phyloP scores from a whole-genome alignment of 306 rosid genomes.

The Herpetospermum pedunculosum region DNA sequence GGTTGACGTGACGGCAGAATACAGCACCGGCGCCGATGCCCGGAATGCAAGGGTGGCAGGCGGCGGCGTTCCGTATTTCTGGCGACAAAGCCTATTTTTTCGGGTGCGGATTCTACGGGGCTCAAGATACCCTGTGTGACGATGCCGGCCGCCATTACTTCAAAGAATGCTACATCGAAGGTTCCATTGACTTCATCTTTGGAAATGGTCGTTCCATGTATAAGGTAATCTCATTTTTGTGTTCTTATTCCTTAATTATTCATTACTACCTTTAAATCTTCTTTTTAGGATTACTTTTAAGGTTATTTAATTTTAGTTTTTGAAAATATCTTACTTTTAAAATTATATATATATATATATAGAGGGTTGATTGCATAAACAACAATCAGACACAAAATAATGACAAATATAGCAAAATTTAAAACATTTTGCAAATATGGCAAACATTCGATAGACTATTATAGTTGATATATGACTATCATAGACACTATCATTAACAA shows the following conservation, averaged over 20 bases:
- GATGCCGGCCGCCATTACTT: slow-evolving; percentile 94
- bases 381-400: too few species aligned
- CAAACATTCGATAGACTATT: too few species aligned
- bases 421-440: too few species aligned
- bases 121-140: slow-evolving; percentile 84
- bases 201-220: slow-evolving; percentile 92
- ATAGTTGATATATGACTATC: too few species aligned
- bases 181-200: slow-evolving; percentile 84
- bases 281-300: too few species aligned
- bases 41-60: slow-evolving; percentile 95
- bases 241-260: background rate
- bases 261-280: too few species aligned
- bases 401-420: too few species aligned
- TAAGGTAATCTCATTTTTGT: slow-evolving; percentile 30
- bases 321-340: too few species aligned
- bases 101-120: slow-evolving; percentile 76
- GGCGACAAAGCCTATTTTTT: slow-evolving; percentile 89
- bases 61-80: slow-evolving; percentile 66
- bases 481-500: too few species aligned
- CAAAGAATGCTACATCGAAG: slow-evolving; percentile 82
- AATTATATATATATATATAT: too few species aligned
- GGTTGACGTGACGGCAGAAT: slow-evolving; percentile 31
- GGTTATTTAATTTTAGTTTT: too few species aligned
- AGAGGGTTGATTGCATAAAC: too few species aligned
- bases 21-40: slow-evolving; percentile 93